A percentile compares a stretch with the other conserved stretches of the same genome.
Evolutionary conservation across 805 yeast genomes (phyloP).

Genomic region (Barnettozyma salicaria): DNA sequence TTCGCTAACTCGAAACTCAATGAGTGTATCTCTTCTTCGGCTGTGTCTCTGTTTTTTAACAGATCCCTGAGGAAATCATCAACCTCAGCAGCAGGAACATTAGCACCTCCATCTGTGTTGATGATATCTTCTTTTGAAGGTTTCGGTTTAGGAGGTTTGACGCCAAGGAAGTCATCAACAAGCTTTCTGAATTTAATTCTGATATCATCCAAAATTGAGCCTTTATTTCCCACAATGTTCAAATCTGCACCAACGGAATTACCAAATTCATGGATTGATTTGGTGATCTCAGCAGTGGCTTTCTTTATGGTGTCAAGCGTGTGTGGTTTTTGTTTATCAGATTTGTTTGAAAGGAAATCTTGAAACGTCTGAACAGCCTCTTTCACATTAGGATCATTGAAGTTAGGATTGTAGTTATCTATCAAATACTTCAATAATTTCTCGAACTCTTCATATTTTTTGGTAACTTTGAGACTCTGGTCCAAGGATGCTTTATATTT

Average conservation of each 20-base stretch:
- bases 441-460: conserved; percentile 34
- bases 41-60: conserved; percentile 7
- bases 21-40: conserved; percentile 16
- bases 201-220: conserved; percentile 8
- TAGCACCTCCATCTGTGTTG: conserved; percentile 3
- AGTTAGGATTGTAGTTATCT: conserved; percentile 63
- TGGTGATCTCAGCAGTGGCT: background rate
- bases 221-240: background rate
- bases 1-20: conserved; percentile 15
- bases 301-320: too few relatives aligned
- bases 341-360: conserved; percentile 32
- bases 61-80: conserved; percentile 14
- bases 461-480: conserved; percentile 13
- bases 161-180: conserved; percentile 22
- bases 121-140: conserved; percentile 3
- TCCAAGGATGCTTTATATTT: conserved; percentile 9
- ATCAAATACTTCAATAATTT: conserved; percentile 38
- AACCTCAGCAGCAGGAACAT: conserved; percentile 3
- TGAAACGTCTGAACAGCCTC: conserved; percentile 48
- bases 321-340: too few relatives aligned
- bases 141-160: conserved; percentile 11
- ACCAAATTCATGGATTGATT: background rate
- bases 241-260: conserved; percentile 1
- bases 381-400: conserved; percentile 70
- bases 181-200: conserved; percentile 10